Base-by-base conservation (phyloP, 768 basidiomycete species). In the Sporobolomyces pararoseus region DNA sequence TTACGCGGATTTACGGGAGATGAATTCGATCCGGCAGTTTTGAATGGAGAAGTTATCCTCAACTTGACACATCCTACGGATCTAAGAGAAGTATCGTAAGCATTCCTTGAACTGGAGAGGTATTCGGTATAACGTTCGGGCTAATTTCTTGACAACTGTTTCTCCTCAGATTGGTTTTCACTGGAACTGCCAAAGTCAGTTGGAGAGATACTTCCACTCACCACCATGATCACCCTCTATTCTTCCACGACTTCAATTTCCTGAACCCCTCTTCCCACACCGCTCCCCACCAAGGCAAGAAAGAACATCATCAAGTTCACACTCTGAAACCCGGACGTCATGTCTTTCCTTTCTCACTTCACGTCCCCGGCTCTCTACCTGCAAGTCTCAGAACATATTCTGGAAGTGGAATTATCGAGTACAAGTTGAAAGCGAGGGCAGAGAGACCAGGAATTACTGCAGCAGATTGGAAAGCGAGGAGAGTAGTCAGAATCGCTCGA, bases 321-420 rank as follows among this genome's bases (percentile, higher is more conserved):
- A 97, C 93, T 0, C 87, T 97, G 78, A 96, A 97, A 81, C 91
- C 93, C n/a, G 95, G 95, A 19, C 87, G 86, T 42, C 95, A 98
- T 78, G 81, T 86, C 31, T 97, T 97, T 80, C 94, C 94, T 29
- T 98, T 98, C 81, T 87, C 87, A 74, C 85, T 96, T 66, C 86
- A 88, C 69, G 82, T 97, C 34, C 90, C 90, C 29, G 91, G 90
- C 46, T 85, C 87, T 7, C 83, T 96, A 3, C 95, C 95, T 1
- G 90, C 92, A 0, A 86, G 86, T 39, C 81, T 95, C 49, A 76
- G 81, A 46, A 88, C 88, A 6, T 79, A 80, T 75, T 78, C 79
- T 47, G 81, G 81, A 62, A 76, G 75, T 37, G 88, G 88, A 2
- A 83, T 85, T 32, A 84, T 97, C 65, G 79, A 82, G n/a, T 98